These are phyloP conservation scores for Boletus bicolor DNA, from an alignment of 768 basidiomycete species.

Conservation along the genomic window DNA sequence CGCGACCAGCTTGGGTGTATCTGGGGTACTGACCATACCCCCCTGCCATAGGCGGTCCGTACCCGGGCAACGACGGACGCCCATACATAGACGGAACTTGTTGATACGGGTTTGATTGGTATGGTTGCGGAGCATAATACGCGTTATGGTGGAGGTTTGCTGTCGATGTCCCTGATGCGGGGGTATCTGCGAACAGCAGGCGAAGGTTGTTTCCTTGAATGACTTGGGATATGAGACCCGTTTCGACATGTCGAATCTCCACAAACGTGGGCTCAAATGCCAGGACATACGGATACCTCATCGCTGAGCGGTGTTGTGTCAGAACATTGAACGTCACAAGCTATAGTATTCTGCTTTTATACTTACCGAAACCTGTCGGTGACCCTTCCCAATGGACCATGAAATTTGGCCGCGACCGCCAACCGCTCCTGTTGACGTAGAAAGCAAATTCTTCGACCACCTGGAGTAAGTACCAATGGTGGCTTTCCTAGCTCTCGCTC, in stretches of 20 bases:
- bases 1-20: slow-evolving; percentile 54
- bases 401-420: slow-evolving; percentile 86
- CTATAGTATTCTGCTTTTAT: not conserved
- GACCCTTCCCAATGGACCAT: slow-evolving; percentile 96
- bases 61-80: slow-evolving; percentile 27
- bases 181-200: slow-evolving; percentile 90
- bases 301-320: slow-evolving; percentile 48
- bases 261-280: slow-evolving; percentile 97
- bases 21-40: slow-evolving; percentile 44
- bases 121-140: slow-evolving; percentile 31
- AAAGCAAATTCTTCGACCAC: slow-evolving; percentile 84
- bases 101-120: slow-evolving; percentile 33
- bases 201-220: slow-evolving; percentile 91
- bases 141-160: slow-evolving; percentile 37
- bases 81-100: slow-evolving; percentile 27
- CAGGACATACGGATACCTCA: slow-evolving; percentile 94
- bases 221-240: slow-evolving; percentile 87
- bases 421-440: slow-evolving; percentile 96
- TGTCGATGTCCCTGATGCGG: slow-evolving; percentile 75
- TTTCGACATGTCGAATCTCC: slow-evolving; percentile 94
- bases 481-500: slow-evolving; percentile 23
- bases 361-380: slow-evolving; percentile 91
- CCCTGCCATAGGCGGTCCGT: slow-evolving; percentile 20
- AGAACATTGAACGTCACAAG: slow-evolving; percentile 1
- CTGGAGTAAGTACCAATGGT: slow-evolving; percentile 6